A percentile compares a stretch with the other conserved stretches of the same genome.
Conservation (phyloP, 176 grass and related monocot species). For the Ensete glaucum region DNA sequence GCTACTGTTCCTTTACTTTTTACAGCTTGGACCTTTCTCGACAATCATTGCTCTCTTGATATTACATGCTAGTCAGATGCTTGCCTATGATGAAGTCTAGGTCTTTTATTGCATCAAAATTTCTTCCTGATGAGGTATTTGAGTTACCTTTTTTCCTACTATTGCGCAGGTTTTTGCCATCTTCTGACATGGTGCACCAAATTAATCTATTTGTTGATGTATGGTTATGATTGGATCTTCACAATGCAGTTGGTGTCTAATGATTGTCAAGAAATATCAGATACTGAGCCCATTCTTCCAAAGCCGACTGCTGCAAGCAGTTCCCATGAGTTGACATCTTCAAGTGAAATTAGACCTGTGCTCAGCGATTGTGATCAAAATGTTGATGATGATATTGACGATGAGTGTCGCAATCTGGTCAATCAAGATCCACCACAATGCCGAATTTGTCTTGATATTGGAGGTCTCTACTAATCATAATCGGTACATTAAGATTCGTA, state of each 20-base stretch:
- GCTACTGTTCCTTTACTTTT: not conserved
- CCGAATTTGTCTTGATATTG: conserved; percentile 88
- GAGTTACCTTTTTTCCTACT: not conserved
- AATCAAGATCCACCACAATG: conserved; percentile 69
- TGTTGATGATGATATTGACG: conserved; percentile 35
- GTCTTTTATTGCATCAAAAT: not conserved
- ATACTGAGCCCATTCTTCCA: conserved; percentile 29
- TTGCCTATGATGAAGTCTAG: not conserved
- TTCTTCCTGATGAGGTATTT: not conserved
- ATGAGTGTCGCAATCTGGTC: conserved; percentile 20
- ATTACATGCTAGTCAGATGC: not conserved
- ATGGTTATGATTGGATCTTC: conserved; percentile 47
- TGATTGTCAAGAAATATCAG: conserved; percentile 36
- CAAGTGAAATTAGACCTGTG: conserved; percentile 56
- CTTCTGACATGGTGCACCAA: conserved; percentile 20
- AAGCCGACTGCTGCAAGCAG: conserved; percentile 10
- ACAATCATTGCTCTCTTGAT: not conserved
- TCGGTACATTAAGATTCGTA: conserved; percentile 8
- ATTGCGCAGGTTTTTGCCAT: conserved; percentile 30
- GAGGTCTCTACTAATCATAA: conserved; percentile 42
- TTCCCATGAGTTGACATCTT: conserved; percentile 25
- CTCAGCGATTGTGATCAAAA: conserved; percentile 25
- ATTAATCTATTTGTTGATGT: conserved; percentile 27
- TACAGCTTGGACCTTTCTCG: not conserved
- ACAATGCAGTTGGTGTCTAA: conserved; percentile 60